Evolutionary conservation across 495 filamentous ascomycete genomes (phyloP), one percentile per base, ranked within the genome.

Genomic region (Aspergillus incahuasiensis): DNA sequence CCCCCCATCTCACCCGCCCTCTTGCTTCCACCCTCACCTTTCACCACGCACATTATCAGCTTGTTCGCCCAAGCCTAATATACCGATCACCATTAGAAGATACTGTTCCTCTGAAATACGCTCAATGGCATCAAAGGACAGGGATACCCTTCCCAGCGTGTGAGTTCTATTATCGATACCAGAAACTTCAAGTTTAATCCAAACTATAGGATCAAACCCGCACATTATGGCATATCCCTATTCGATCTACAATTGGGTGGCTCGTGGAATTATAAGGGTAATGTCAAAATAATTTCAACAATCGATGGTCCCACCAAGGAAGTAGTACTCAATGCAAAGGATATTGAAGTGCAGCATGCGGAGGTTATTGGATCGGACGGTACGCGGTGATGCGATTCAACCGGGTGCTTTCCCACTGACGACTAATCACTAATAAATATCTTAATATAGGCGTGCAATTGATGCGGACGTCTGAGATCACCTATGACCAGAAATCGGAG

Each of bases 171-270:
- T 19, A 22, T 13, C 12, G 15, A 18, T 16, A 41, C 12, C 1
- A 28, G n/a, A 2, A 25, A 7, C n/a, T 18, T 40, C 28, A 32
- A 3, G n/a, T 19, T 32, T 40, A 42, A 55, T 41, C 5, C 19
- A 35, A 22, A 40, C 15, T n/a, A 42, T 38, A 87, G 83, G 62
- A 82, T 90, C 65, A 94, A 92, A 69, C 91, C 94, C 0, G 75
- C 79, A 55, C 88, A 96, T 68, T 98, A 98, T 74, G 77, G 83
- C 64, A 79, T 98, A 52, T 88, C 84, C 21, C 82, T 98, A 51
- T 85, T 78, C 66, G 86, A 92, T 57, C 67, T 98, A 53, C 85
- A 96, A 61, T 72, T 89, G 67, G 77, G 75, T 64, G 75, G 82
- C 56, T 72, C 72, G 19, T 98, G 90, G 80, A 84, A 77, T 51